Evolutionary conservation across 129 eudicot genomes (phyloP).

Genomic region (Arctium minus): DNA sequence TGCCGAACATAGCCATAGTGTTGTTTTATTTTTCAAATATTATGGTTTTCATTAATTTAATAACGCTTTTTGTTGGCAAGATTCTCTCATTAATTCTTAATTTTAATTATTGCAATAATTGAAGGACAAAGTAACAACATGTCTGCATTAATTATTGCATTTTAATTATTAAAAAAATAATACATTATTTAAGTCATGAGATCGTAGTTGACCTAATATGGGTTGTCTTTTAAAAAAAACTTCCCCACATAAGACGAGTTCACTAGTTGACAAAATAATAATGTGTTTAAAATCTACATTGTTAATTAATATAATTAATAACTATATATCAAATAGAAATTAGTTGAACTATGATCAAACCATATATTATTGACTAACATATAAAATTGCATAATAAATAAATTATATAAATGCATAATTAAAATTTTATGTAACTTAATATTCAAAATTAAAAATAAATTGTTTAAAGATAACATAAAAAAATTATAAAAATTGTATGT

Average conservation of each 20-base stretch:
- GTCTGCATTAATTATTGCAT: constrained; percentile 10
- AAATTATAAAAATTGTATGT: too few species aligned
- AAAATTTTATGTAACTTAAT: background rate
- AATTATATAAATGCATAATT: background rate
- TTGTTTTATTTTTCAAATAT: background rate
- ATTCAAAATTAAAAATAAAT: background rate
- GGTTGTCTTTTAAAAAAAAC: constrained; percentile 6
- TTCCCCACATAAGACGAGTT: constrained; percentile 21
- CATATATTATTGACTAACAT: background rate
- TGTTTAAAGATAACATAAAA: background rate
- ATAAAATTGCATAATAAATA: background rate
- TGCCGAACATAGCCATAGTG: too few species aligned
- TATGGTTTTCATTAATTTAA: background rate
- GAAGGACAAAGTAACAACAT: constrained; percentile 20
- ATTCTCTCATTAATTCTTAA: constrained; percentile 9
- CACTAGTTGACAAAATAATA: constrained; percentile 18
- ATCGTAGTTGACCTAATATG: constrained; percentile 22
- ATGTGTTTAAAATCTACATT: background rate
- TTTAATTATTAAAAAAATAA: background rate
- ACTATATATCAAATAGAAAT: background rate
- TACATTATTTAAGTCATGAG: background rate
- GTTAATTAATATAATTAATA: background rate
- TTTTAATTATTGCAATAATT: constrained; percentile 34
- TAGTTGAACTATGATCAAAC: background rate
- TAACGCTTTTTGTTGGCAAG: constrained; percentile 9